Evolutionary conservation across 257 asterid genomes (phyloP), one percentile per base, ranked within the genome.

Genomic region (Ocimum tenuiflorum): DNA sequence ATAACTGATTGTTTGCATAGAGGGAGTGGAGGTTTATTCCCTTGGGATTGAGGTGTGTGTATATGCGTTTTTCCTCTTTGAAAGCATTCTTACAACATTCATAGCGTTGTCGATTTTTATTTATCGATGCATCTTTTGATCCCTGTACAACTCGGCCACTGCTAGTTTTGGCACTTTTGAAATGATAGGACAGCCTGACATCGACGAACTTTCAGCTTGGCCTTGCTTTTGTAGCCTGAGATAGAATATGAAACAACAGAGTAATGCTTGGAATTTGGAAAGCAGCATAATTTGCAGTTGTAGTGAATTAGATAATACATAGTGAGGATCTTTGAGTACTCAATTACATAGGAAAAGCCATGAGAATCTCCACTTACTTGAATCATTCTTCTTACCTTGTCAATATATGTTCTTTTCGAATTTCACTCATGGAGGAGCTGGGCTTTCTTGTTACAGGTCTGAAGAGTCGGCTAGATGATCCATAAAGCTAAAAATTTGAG

Each of bases 1-100:
- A 42, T 79, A 18, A 61, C 63, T 43, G 71, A 75, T 75, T 65
- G 72, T 42, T 71, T 86, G 14, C 80, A 83, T 69, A 78, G 78
- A 70, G 71, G 75, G 45, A 39, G 68, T 53, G 70, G 70, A n/a
- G 50, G 72, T 58, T 70, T 81, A 43, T 75, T 79, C 60, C 81
- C 68, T 41, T 67, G 68, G 19, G 73, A 60, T 60, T 72, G 75
- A 85, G 95, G 95, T 85, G 69, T 23, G 74, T 13, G 14, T 42
- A 38, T 22, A 14, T 56, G 10, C 18, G n/a, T n/a, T 53, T 31
- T 38, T 45, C 8, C 17, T 33, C 8, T 48, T 47, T 11, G 10
- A 5, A 7, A 43, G 51, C 55, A 18, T 14, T 22, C 15, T 70
- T 62, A 14, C 46, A 53, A 24, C 63, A 27, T 55, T 49, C 24